These are phyloP conservation scores for Saturnispora galanensis DNA, from an alignment of 805 yeast species.

Conservation along the genomic window DNA sequence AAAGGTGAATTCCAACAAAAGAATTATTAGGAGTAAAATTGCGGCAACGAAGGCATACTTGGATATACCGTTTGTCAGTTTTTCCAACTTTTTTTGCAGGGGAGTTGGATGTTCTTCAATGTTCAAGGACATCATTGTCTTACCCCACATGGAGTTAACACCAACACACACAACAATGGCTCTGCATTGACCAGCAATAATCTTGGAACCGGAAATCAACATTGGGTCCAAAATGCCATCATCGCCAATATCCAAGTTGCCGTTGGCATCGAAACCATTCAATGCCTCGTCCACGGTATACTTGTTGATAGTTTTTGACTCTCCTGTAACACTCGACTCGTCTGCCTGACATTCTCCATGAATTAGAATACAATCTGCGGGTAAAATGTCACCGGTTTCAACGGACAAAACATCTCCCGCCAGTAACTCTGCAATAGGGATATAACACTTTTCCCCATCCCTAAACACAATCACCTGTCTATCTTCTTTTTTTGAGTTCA, in stretches of 20 bases:
- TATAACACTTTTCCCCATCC: conserved; percentile 53
- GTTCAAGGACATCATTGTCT: conserved; percentile 80
- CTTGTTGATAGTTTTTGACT: conserved; percentile 74
- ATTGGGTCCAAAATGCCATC: conserved; percentile 57
- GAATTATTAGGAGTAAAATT: conserved; percentile 62
- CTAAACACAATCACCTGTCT: conserved; percentile 70
- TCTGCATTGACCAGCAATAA: conserved; percentile 76
- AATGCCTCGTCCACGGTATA: conserved; percentile 39
- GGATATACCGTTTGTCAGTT: conserved; percentile 89
- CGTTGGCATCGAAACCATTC: conserved; percentile 17
- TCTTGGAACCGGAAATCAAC: conserved; percentile 84
- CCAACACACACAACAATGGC: conserved; percentile 91
- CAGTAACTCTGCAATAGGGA: conserved; percentile 63
- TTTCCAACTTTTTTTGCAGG: conserved; percentile 68
- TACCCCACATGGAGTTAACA: conserved; percentile 78
- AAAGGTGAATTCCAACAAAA: conserved; percentile 56
- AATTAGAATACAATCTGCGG: conserved; percentile 76
- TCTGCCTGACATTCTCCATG: conserved; percentile 78
- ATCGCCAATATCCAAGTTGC: conserved; percentile 31
- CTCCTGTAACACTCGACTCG: conserved; percentile 91
- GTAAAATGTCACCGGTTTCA: conserved; percentile 91
- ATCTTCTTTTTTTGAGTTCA: conserved; percentile 82
- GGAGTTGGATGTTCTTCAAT: conserved; percentile 83
- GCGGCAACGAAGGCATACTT: conserved; percentile 88
- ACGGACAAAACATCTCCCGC: conserved; percentile 80